These are phyloP conservation scores for Saururus chinensis DNA, from an alignment of 164 flowering plant genomes.

Conservation along the genomic window DNA sequence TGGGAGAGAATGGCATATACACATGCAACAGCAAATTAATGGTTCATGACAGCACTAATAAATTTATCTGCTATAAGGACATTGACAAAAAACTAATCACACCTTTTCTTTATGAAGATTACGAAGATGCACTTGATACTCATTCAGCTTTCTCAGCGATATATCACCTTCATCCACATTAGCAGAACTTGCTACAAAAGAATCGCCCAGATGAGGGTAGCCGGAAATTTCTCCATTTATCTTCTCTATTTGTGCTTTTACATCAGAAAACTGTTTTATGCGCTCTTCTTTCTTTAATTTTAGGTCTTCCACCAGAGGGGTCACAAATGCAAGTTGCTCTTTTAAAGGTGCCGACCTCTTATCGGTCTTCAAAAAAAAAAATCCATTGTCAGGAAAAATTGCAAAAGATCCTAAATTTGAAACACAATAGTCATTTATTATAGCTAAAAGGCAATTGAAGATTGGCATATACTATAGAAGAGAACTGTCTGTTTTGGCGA, in stretches of 20 bases:
- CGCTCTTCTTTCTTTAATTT: constrained; percentile 57
- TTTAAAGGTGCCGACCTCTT: constrained; percentile 48
- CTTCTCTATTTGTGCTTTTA: constrained; percentile 56
- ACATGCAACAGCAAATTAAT: no score
- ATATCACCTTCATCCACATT: constrained; percentile 53
- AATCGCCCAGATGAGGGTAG: constrained; percentile 21
- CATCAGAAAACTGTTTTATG: constrained; percentile 53
- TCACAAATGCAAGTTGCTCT: constrained; percentile 54
- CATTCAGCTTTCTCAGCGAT: constrained; percentile 59
- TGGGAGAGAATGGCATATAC: no score
- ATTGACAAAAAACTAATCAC: background rate
- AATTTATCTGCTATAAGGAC: no score
- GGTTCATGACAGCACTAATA: no score
- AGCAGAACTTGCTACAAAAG: constrained; percentile 10
- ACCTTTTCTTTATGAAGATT: constrained; percentile 83
- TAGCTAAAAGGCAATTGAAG: no score
- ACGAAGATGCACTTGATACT: constrained; percentile 51
- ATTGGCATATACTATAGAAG: no score
- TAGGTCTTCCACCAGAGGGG: constrained; percentile 65
- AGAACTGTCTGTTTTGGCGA: no score
- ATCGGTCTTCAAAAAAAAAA: constrained; percentile 23
- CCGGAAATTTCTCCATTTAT: constrained; percentile 76
- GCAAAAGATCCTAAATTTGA: no score
- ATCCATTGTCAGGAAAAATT: no score
- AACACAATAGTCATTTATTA: no score